Conservation (phyloP, 2,329 filamentous ascomycete genomes). For the Colletotrichum musicola region DNA sequence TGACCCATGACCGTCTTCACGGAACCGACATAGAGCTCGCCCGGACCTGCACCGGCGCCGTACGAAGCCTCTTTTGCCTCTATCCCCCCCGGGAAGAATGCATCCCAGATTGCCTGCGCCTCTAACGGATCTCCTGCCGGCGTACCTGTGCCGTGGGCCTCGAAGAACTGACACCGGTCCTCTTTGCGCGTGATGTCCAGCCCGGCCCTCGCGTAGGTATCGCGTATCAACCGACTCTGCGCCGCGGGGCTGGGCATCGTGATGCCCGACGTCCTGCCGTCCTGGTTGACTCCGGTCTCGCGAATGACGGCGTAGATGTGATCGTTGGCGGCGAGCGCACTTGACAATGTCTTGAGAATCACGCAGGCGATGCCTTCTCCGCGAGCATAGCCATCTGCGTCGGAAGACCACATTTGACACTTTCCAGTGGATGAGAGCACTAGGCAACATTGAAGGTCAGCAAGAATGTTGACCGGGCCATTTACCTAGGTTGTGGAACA, state of each 20-base stretch:
- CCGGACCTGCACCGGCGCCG: too few species aligned
- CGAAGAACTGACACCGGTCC: constrained; percentile 40
- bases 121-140: constrained; percentile 53
- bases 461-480: too few species aligned
- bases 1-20: constrained; percentile 47
- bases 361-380: constrained; percentile 64
- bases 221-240: constrained; percentile 45
- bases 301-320: constrained; percentile 43
- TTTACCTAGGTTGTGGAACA: too few species aligned
- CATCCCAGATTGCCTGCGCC: constrained; percentile 45
- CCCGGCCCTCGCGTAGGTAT: constrained; percentile 42
- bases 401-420: constrained; percentile 55
- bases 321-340: constrained; percentile 53
- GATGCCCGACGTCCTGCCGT: constrained; percentile 42
- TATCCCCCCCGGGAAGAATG: constrained; percentile 9
- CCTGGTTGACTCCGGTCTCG: constrained; percentile 38
- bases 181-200: constrained; percentile 28
- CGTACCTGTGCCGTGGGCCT: constrained; percentile 56
- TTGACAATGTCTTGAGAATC: constrained; percentile 59
- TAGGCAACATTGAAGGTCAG: neutral
- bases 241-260: constrained; percentile 50
- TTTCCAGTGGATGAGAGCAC: constrained; percentile 53
- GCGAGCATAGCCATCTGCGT: constrained; percentile 64
- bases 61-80: neutral
- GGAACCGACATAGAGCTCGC: constrained; percentile 42